Evolutionary conservation across 345 rosid species (phyloP).

Genomic region (Populus deltoides): DNA sequence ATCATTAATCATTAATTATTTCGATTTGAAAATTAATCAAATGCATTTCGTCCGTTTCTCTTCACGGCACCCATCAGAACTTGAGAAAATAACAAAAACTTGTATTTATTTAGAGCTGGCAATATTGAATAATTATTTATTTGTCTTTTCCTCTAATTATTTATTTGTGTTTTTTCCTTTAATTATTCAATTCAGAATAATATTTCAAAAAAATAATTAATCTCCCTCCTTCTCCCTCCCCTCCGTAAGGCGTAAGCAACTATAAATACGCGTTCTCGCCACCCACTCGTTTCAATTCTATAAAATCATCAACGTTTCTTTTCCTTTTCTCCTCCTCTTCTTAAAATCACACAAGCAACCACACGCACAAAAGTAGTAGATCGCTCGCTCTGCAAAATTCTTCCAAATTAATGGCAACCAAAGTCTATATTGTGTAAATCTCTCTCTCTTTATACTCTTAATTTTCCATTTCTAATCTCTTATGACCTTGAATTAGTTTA

Average conservation of each 20-base stretch:
- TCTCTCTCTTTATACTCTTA: not conserved
- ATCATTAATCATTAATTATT: slow-evolving; percentile 9
- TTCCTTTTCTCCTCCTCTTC: not conserved
- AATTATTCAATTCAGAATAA: no score
- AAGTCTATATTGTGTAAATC: slow-evolving; percentile 21
- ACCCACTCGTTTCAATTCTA: slow-evolving; percentile 3
- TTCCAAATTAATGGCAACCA: slow-evolving; percentile 13
- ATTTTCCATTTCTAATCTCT: not conserved
- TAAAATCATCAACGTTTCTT: slow-evolving; percentile 19
- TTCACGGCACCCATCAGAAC: not conserved
- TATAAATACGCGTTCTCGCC: slow-evolving; percentile 40
- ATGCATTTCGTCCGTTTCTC: not conserved
- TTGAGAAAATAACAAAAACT: not conserved
- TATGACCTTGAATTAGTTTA: no score
- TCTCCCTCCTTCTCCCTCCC: not conserved
- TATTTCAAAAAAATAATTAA: no score
- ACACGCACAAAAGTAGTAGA: not conserved
- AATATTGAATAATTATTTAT: not conserved
- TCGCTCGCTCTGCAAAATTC: not conserved
- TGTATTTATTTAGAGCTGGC: not conserved
- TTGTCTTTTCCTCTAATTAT: not conserved
- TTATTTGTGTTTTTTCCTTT: no score
- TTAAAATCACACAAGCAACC: not conserved
- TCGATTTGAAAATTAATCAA: slow-evolving; percentile 4
- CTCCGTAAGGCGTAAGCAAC: slow-evolving; percentile 9